Evolutionary conservation across 2,329 filamentous ascomycete species (phyloP).

Genomic region (Amauroascus verrucosus): DNA sequence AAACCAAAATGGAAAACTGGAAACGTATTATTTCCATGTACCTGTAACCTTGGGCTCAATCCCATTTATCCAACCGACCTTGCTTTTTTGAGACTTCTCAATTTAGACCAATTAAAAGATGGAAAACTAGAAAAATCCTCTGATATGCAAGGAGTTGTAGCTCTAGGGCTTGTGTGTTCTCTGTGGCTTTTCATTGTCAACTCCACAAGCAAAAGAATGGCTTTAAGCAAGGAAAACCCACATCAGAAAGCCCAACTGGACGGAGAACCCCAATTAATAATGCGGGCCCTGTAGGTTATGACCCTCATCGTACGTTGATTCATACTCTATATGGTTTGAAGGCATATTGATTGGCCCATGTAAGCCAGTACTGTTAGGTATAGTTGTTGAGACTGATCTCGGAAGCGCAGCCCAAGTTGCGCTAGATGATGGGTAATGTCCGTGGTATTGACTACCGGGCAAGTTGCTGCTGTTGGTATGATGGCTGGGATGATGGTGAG

Average conservation of each 20-base stretch:
- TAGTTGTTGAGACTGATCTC: slow-evolving; percentile 8
- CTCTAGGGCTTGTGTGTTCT: background rate
- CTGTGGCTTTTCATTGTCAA: too few species aligned
- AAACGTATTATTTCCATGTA: slow-evolving; percentile 1
- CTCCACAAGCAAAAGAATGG: too few species aligned
- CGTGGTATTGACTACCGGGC: slow-evolving; percentile 19
- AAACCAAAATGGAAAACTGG: background rate
- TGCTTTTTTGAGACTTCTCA: background rate
- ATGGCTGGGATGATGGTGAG: too few species aligned
- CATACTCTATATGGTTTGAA: slow-evolving; percentile 25
- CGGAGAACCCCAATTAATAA: slow-evolving; percentile 8
- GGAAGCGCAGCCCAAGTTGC: slow-evolving; percentile 14
- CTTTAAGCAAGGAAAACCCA: background rate
- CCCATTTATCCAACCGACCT: background rate
- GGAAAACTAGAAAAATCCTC: too few species aligned
- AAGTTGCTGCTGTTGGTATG: too few species aligned
- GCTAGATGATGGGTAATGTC: slow-evolving; percentile 21
- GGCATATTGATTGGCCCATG: slow-evolving; percentile 10
- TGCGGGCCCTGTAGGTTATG: slow-evolving; percentile 14
- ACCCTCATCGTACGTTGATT: slow-evolving; percentile 15
- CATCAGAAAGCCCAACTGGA: background rate
- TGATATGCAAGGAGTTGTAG: too few species aligned
- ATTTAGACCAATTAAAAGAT: too few species aligned
- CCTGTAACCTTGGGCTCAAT: background rate
- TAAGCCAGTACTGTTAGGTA: background rate